A percentile compares a stretch with the other conserved stretches of the same genome.
Evolutionary conservation across 345 rosid species (phyloP).

Genomic region (Cardamine occulta): DNA sequence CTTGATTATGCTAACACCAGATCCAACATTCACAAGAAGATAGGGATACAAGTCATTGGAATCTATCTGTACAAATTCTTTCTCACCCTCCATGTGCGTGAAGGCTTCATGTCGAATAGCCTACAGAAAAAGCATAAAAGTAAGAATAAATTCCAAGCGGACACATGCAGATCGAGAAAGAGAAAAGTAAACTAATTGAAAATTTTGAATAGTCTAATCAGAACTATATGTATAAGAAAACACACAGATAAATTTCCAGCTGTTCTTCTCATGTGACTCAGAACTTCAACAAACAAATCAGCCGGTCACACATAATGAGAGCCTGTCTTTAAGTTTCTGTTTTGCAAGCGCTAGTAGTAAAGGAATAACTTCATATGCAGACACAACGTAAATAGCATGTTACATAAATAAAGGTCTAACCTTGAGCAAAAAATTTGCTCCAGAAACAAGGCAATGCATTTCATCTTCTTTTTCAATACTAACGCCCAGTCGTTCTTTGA

Average conservation of each 20-base stretch:
- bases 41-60: constrained; percentile 89
- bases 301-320: no score
- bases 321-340: no score
- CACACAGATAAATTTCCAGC: constrained; percentile 8
- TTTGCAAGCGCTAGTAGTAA: no score
- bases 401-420: constrained; percentile 45
- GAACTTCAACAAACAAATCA: no score
- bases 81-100: constrained; percentile 92
- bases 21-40: constrained; percentile 97
- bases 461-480: constrained; percentile 99
- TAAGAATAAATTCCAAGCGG: background rate
- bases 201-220: background rate
- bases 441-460: constrained; percentile 98
- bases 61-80: constrained; percentile 96
- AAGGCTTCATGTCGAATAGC: constrained; percentile 99
- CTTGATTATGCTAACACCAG: constrained; percentile 99
- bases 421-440: constrained; percentile 98
- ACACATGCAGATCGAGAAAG: background rate
- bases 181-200: background rate
- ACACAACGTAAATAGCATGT: constrained; percentile 16
- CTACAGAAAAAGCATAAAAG: constrained; percentile 44
- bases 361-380: constrained; percentile 3
- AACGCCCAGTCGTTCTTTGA: constrained; percentile 93
- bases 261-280: no score
- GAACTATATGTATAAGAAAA: background rate